Conservation (phyloP, 2,329 filamentous ascomycete genomes). For the Colletotrichum endophyticum region DNA sequence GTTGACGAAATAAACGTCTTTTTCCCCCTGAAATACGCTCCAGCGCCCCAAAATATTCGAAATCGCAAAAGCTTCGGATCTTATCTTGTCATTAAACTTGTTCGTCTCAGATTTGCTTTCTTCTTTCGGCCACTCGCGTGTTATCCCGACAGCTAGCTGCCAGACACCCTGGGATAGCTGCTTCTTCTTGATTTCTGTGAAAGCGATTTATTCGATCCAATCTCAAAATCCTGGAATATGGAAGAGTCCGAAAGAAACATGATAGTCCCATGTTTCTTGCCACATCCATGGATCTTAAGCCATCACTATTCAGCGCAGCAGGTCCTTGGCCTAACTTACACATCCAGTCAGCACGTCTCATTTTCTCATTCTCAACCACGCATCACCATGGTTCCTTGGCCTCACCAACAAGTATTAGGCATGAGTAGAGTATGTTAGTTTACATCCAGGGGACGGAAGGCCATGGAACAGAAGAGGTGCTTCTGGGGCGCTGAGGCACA, state of each 20-base stretch:
- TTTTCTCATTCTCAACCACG: neutral
- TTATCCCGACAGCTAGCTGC: neutral
- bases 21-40: neutral
- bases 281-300: neutral
- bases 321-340: neutral
- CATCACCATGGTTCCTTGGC: neutral
- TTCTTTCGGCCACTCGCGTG: neutral
- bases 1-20: neutral
- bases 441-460: neutral
- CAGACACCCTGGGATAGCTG: neutral
- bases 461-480: neutral
- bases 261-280: neutral
- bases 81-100: neutral
- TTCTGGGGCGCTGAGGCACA: neutral
- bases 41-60: neutral
- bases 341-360: neutral
- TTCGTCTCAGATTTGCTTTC: neutral
- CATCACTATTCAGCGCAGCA: neutral
- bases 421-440: neutral
- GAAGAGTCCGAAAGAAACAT: too few species aligned
- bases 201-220: neutral
- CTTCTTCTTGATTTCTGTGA: neutral
- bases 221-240: neutral
- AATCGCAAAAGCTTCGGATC: neutral
- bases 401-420: neutral